Evolutionary conservation across 2,329 filamentous ascomycete genomes (phyloP), one percentile per base, ranked within the genome.

Genomic region (Paracamarosporium sp.): DNA sequence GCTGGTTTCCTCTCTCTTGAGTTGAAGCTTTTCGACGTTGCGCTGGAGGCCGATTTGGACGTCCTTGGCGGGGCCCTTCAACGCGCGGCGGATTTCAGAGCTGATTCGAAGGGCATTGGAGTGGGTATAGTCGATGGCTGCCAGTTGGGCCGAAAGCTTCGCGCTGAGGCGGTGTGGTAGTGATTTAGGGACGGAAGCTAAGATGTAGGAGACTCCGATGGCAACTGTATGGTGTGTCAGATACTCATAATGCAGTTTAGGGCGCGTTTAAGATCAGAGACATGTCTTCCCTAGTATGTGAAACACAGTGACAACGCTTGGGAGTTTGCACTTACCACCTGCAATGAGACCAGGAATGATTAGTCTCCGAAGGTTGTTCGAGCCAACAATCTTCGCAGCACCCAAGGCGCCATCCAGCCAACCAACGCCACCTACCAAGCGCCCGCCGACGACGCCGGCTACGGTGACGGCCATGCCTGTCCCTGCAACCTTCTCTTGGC

Each of bases 391-490:
- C 68, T 89, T 92, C n/a, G 87, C 88, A 7, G 90, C 91, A 61
- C 90, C 91, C 51, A 97, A 77, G 1, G 91, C 90, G 62, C 94
- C 91, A 73, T 98, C 94, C 66, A 97, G 81, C 93, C 94, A 98
- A 50, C 90, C 89, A 66, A 90, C 88, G 60, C 93, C 90, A 58
- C 93, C 92, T 36, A 99, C 81, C 70, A 95, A 83, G 46, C 92
- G 86, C 47, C 90, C 87, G 55, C 94, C 92, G 4, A 98, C 82
- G 1, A 96, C 92, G 55, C 92, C 93, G 9, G 91, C 91, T 33
- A 97, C 86, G 1, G 95, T 99, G 71, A 99, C 84, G 5, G 94
- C 95, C 90, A 99, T 93, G 62, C 95, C 91, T 3, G 93, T 96
- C 36, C 94, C 92, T 5, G 94, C 93, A 55, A 96, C 84, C 83